These are phyloP conservation scores for Colletotrichum lindemuthianum DNA, from an alignment of 2,329 filamentous ascomycete genomes.

Conservation along the genomic window DNA sequence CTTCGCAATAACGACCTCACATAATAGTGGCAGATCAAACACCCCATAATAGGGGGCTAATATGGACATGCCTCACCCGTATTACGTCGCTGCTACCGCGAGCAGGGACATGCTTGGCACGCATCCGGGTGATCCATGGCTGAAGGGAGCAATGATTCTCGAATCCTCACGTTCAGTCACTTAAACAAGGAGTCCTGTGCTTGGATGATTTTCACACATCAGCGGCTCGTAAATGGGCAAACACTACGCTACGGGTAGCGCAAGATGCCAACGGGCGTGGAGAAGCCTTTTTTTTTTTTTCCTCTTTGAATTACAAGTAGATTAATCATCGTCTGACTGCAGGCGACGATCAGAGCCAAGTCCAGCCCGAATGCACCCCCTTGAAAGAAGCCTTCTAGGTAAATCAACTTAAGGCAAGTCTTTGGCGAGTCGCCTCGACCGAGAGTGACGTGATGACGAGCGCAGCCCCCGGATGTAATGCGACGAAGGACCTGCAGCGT, in stretches of 20 bases:
- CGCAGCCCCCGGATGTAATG: background rate
- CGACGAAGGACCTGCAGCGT: background rate
- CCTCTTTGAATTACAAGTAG: too few species aligned
- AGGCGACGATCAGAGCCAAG: slow-evolving; percentile 9
- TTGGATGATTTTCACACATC: too few species aligned
- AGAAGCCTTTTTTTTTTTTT: too few species aligned
- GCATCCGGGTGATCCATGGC: slow-evolving; percentile 21
- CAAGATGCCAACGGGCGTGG: too few species aligned
- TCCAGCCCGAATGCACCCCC: background rate
- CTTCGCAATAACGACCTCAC: background rate
- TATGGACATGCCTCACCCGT: slow-evolving; percentile 22
- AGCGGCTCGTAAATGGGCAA: too few species aligned
- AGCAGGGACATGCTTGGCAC: slow-evolving; percentile 10
- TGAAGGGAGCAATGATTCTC: slow-evolving; percentile 24
- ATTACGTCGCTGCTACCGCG: slow-evolving; percentile 3
- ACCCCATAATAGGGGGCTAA: slow-evolving; percentile 28
- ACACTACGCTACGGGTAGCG: too few species aligned
- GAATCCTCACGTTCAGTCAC: background rate
- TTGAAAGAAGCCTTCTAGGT: background rate
- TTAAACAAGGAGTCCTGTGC: background rate
- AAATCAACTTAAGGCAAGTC: slow-evolving; percentile 1
- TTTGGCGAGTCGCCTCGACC: background rate
- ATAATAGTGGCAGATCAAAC: background rate
- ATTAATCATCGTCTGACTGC: background rate
- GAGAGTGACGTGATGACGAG: slow-evolving; percentile 3